phyloP scores from a whole-genome alignment of 768 basidiomycete species.

The Trametes maxima region DNA sequence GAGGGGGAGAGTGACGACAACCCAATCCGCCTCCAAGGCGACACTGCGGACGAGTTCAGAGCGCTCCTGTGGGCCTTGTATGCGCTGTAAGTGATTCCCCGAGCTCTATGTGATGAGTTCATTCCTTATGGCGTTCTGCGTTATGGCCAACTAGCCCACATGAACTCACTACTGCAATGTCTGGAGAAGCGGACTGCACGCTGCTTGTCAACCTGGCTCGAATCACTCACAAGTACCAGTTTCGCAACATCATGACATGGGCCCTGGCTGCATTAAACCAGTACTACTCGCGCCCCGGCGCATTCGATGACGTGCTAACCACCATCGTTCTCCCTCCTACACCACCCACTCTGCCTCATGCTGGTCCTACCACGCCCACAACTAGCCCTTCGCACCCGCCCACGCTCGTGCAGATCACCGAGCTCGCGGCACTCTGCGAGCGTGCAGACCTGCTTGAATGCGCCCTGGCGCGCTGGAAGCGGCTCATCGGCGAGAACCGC shows the following conservation, averaged over 20 bases:
- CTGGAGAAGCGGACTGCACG: conserved; percentile 46
- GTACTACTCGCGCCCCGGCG: conserved; percentile 38
- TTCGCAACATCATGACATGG: conserved; percentile 50
- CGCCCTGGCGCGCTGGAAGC: conserved; percentile 48
- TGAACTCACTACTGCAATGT: conserved; percentile 47
- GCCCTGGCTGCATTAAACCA: conserved; percentile 42
- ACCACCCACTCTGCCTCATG: conserved; percentile 26
- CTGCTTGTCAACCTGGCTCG: conserved; percentile 49
- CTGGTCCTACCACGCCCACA: conserved; percentile 5
- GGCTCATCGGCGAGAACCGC: conserved; percentile 46
- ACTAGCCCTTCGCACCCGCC: conserved; percentile 23
- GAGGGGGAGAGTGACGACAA: conserved; percentile 55
- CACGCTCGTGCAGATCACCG: conserved; percentile 51
- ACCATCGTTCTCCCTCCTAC: conserved; percentile 2
- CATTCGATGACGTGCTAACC: conserved; percentile 32
- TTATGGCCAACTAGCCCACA: conserved; percentile 39
- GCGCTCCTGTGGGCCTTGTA: conserved; percentile 57
- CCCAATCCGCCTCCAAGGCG: conserved; percentile 50
- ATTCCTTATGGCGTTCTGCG: not conserved
- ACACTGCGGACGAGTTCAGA: conserved; percentile 51
- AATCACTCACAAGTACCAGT: conserved; percentile 53
- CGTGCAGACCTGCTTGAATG: conserved; percentile 46
- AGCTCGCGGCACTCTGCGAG: conserved; percentile 54
- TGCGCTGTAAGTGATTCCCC: conserved; percentile 46
- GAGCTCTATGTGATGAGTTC: not conserved